Base-by-base conservation (phyloP, 1,284 basidiomycete species). In the Nidula niveotomentosa region DNA sequence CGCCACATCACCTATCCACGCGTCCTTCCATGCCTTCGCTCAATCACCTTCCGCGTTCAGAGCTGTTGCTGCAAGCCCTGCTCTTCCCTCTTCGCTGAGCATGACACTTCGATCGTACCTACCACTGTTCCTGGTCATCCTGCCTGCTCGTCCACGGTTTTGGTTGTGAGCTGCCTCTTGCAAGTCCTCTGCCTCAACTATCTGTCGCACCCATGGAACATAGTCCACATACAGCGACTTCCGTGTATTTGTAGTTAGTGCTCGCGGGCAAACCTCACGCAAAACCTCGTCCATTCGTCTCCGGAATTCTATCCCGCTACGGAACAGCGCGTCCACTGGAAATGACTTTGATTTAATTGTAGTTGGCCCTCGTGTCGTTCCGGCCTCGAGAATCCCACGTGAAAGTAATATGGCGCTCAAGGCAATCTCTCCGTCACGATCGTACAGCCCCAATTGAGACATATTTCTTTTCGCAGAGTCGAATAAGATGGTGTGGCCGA, bases 161-260 rank as follows among this genome's bases (percentile, higher is more conserved):
- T 64, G 36, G 35, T 41, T 48, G 49, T 54, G 52, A 50, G 53
- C 57, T 47, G 56, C 58, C 65, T 79, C 78, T 53, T 75, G 64
- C 55, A 57, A 66, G 60, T 94, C 91, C 62, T 96, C 93, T 23
- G 76, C 74, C 12, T 58, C 65, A n/a, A 90, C 84, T 69, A 96
- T 90, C 53, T 73, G 62, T 54, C 86, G 78, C 44, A 94, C 72
- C 69, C 80, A 82, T 30, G 94, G 88, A 58, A 84, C 74, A 66
- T 92, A 90, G 50, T 96, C 91, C 62, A 88, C 68, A 61, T 82
- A 75, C 49, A 86, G 70, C 58, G 76, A 73, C 30, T 68, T 64
- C 37, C 76, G 72, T 44, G 76, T 75, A 53, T 80, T 59, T 46
- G 52, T 51, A 60, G 65, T 56, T 23, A 61, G 54, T 41, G 55